Conservation (phyloP, 2,329 filamentous ascomycete genomes). For the Pseudogymnoascus sp. region DNA sequence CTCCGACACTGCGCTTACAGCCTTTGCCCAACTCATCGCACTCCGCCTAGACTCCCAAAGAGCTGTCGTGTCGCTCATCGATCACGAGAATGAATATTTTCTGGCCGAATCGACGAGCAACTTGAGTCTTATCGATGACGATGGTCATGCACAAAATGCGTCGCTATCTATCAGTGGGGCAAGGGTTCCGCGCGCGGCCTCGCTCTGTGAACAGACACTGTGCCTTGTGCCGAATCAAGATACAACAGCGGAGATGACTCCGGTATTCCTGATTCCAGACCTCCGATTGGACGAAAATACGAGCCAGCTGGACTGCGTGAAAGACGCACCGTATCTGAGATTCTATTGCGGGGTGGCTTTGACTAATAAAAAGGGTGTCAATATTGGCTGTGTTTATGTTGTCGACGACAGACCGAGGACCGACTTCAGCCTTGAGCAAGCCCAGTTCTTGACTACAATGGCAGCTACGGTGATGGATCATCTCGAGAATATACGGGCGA, state of each 20-base stretch:
- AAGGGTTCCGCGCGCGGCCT: conserved; percentile 15
- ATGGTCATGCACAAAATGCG: conserved; percentile 17
- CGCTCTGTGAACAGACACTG: conserved; percentile 24
- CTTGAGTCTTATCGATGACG: conserved; percentile 27
- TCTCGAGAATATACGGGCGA: neutral
- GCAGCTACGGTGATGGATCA: neutral
- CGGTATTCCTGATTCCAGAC: conserved; percentile 18
- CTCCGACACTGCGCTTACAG: conserved; percentile 35
- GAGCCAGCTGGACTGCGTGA: conserved; percentile 18
- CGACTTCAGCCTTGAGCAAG: neutral
- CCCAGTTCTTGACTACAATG: neutral
- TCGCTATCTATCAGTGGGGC: conserved; percentile 19
- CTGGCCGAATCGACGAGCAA: conserved; percentile 42
- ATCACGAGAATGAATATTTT: conserved; percentile 36
- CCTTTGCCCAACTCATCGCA: conserved; percentile 38
- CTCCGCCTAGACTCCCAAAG: conserved; percentile 38
- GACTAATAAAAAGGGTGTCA: conserved; percentile 21
- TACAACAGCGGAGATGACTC: conserved; percentile 13
- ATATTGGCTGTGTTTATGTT: conserved; percentile 22
- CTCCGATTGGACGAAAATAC: conserved; percentile 16
- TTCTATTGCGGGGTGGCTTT: conserved; percentile 24
- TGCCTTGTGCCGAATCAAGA: conserved; percentile 13
- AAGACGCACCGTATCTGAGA: conserved; percentile 16
- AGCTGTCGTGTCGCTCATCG: conserved; percentile 38
- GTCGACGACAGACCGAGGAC: conserved; percentile 15